Conservation (phyloP, 2,329 filamentous ascomycete genomes). For the Ceratocystis alfenasii region DNA sequence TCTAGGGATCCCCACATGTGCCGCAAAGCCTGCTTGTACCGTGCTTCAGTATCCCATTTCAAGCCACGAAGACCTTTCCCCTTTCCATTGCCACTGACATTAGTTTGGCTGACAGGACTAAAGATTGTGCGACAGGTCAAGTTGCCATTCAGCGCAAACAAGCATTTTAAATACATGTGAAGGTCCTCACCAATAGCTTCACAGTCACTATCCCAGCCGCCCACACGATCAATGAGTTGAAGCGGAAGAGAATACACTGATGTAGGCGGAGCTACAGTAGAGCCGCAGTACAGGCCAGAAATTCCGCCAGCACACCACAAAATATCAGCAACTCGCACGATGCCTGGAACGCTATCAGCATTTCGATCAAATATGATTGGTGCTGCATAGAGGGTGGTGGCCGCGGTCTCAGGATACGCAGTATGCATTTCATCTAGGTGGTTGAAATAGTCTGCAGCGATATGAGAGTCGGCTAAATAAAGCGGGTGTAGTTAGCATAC, state of each 20-base stretch:
- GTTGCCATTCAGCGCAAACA: conserved; percentile 61
- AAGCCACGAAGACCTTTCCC: conserved; percentile 43
- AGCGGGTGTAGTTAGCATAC: conserved; percentile 11
- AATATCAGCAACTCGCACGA: conserved; percentile 60
- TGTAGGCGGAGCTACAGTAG: conserved; percentile 55
- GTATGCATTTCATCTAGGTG: conserved; percentile 53
- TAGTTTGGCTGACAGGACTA: conserved; percentile 60
- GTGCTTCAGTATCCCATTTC: conserved; percentile 47
- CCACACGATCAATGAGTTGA: conserved; percentile 53
- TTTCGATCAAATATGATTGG: conserved; percentile 67
- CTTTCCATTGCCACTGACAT: conserved; percentile 49
- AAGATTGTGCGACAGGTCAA: conserved; percentile 51
- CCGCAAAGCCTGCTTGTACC: conserved; percentile 59
- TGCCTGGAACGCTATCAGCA: conserved; percentile 52
- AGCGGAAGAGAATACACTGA: conserved; percentile 63
- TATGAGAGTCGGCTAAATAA: conserved; percentile 54
- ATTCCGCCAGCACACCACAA: conserved; percentile 61
- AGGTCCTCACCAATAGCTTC: conserved; percentile 65
- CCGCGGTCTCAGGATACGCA: conserved; percentile 45
- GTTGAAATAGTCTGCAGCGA: conserved; percentile 55
- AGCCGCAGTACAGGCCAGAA: conserved; percentile 53
- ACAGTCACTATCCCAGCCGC: conserved; percentile 58
- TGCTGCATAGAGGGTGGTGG: conserved; percentile 53
- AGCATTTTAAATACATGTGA: conserved; percentile 70
- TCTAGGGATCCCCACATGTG: conserved; percentile 69